Conservation (phyloP, 1,284 basidiomycete genomes). For the Trichosporon coremiiforme region DNA sequence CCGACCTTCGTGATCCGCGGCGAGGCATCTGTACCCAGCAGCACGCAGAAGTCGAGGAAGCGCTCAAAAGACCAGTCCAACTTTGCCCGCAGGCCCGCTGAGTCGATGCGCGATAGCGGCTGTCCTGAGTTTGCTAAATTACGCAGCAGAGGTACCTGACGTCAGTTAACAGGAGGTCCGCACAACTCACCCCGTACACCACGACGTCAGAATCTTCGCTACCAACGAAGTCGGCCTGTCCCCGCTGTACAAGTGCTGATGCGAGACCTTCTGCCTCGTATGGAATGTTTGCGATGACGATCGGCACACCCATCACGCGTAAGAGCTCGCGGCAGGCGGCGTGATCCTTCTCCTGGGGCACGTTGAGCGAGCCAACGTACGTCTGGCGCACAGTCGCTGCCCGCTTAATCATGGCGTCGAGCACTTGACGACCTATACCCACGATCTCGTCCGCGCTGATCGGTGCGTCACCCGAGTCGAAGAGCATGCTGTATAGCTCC, state of each 20-base stretch:
- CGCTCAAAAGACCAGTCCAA: conserved; percentile 62
- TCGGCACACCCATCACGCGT: conserved; percentile 73
- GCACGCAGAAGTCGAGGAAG: conserved; percentile 78
- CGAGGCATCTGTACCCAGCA: conserved; percentile 86
- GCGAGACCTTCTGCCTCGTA: conserved; percentile 83
- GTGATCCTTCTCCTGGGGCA: conserved; percentile 45
- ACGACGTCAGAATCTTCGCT: conserved; percentile 73
- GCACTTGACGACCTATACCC: neutral
- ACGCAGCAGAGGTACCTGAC: conserved; percentile 73
- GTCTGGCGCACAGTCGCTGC: conserved; percentile 33
- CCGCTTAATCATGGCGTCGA: conserved; percentile 33
- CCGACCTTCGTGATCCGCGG: conserved; percentile 77
- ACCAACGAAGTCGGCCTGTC: conserved; percentile 77
- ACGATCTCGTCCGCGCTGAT: neutral
- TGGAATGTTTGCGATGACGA: conserved; percentile 66
- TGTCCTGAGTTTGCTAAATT: conserved; percentile 65
- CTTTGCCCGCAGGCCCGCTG: conserved; percentile 63
- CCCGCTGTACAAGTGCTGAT: conserved; percentile 69
- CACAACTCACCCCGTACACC: conserved; percentile 46
- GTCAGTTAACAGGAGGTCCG: neutral
- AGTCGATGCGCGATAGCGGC: conserved; percentile 67
- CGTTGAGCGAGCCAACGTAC: conserved; percentile 41
- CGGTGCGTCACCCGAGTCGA: neutral
- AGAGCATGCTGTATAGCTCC: conserved; percentile 34
- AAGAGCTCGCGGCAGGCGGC: conserved; percentile 59